Conservation (phyloP, 495 filamentous ascomycete species). For the Bathelium albidoporum region DNA sequence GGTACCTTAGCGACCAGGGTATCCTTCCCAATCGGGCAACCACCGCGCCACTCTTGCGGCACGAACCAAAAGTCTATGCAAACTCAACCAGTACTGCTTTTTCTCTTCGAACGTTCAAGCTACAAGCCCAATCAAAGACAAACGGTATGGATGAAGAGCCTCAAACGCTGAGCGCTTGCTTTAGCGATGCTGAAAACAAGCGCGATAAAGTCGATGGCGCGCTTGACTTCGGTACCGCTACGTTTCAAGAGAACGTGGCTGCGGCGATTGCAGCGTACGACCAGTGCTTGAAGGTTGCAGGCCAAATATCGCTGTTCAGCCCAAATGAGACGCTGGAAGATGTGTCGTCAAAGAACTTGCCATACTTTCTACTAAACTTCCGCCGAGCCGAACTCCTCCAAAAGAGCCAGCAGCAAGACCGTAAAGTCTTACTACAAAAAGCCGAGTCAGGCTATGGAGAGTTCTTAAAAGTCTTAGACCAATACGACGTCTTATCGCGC, state of each 20-base stretch:
- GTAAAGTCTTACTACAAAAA: conserved; percentile 50
- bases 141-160: conserved; percentile 47
- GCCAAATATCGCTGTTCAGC: conserved; percentile 70
- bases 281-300: conserved; percentile 57
- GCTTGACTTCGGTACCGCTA: conserved; percentile 41
- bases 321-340: conserved; percentile 86
- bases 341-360: conserved; percentile 70
- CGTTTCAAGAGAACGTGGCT: conserved; percentile 57
- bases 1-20: too few species aligned
- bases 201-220: conserved; percentile 40
- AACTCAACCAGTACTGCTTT: neutral
- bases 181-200: conserved; percentile 45
- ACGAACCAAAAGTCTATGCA: too few species aligned
- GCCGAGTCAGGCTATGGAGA: conserved; percentile 62
- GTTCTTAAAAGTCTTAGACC: conserved; percentile 65
- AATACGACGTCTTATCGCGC: conserved; percentile 60
- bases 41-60: too few species aligned
- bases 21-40: neutral
- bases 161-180: conserved; percentile 47
- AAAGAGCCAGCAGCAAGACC: conserved; percentile 41
- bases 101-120: neutral
- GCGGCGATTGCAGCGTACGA: conserved; percentile 59
- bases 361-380: conserved; percentile 60
- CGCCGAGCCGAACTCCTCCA: conserved; percentile 57
- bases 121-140: neutral